Conservation (phyloP, 257 asterid genomes). For the Sherardia arvensis region DNA sequence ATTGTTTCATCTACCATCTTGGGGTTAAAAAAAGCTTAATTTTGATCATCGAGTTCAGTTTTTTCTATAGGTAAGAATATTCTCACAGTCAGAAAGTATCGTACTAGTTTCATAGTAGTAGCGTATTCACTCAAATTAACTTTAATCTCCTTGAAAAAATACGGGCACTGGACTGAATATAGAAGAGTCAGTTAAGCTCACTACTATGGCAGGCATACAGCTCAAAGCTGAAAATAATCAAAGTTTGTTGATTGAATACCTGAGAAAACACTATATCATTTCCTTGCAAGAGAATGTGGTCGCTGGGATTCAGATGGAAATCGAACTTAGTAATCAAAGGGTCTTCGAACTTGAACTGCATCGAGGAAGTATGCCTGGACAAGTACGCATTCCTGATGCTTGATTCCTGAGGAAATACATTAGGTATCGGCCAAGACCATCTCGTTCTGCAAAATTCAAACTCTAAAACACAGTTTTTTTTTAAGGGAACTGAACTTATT, state of each 20-base stretch:
- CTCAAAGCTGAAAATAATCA: background rate
- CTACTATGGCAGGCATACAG: background rate
- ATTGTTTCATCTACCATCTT: background rate
- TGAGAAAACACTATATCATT: conserved; percentile 37
- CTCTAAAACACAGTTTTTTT: background rate
- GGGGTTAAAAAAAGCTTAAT: background rate
- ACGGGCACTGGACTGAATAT: background rate
- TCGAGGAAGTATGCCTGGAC: conserved; percentile 37
- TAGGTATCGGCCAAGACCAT: conserved; percentile 43
- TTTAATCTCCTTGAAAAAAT: no score
- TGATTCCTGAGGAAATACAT: conserved; percentile 15
- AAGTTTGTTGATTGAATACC: conserved; percentile 26
- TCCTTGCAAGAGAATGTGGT: conserved; percentile 33
- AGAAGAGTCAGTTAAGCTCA: background rate
- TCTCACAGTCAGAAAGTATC: background rate
- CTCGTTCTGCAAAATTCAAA: conserved; percentile 35
- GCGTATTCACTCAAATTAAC: no score
- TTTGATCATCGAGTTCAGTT: background rate
- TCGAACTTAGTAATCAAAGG: conserved; percentile 23
- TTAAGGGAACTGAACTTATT: no score
- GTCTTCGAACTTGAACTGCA: conserved; percentile 51
- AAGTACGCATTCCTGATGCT: conserved; percentile 55
- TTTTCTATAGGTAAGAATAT: no score
- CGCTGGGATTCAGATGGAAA: conserved; percentile 27
- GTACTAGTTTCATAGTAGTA: background rate